Percentiles rank a stretch among this genome's conserved stretches.
These are phyloP conservation scores for Ascochyta rabiei DNA, from an alignment of 2,329 filamentous ascomycete genomes.

Conservation along the genomic window DNA sequence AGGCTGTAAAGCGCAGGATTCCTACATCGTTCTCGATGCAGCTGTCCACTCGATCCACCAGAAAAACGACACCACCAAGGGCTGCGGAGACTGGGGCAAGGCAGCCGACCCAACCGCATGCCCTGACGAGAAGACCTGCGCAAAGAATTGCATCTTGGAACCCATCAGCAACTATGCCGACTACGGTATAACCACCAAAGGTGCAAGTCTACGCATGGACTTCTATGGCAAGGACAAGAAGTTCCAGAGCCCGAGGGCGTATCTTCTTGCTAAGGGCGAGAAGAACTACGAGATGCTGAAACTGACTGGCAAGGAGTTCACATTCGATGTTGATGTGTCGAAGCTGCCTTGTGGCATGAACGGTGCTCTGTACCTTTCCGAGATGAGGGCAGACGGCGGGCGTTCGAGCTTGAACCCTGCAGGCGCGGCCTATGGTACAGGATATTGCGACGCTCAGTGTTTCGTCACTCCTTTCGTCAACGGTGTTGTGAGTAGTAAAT, in stretches of 20 bases:
- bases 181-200: slow-evolving; percentile 60
- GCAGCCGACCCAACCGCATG: slow-evolving; percentile 53
- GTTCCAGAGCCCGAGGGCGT: slow-evolving; percentile 61
- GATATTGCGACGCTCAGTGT: slow-evolving; percentile 61
- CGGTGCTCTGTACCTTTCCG: slow-evolving; percentile 48
- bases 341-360: slow-evolving; percentile 52
- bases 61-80: slow-evolving; percentile 38
- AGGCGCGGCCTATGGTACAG: slow-evolving; percentile 66
- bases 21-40: slow-evolving; percentile 59
- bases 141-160: slow-evolving; percentile 62
- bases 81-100: slow-evolving; percentile 43
- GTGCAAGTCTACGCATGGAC: slow-evolving; percentile 56
- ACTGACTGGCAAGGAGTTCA: slow-evolving; percentile 71
- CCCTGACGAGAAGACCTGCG: slow-evolving; percentile 57
- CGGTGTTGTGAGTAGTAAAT: slow-evolving; percentile 40
- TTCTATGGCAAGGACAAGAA: slow-evolving; percentile 46
- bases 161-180: slow-evolving; percentile 60
- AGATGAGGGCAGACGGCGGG: slow-evolving; percentile 48
- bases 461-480: slow-evolving; percentile 47
- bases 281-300: slow-evolving; percentile 69
- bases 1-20: slow-evolving; percentile 57
- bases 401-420: slow-evolving; percentile 49
- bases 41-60: slow-evolving; percentile 55
- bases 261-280: slow-evolving; percentile 65
- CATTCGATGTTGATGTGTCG: slow-evolving; percentile 70